Percentiles rank a stretch among this genome's conserved stretches.
Conservation (phyloP, 139 green algal genomes). For the Coelastrella sp. region DNA sequence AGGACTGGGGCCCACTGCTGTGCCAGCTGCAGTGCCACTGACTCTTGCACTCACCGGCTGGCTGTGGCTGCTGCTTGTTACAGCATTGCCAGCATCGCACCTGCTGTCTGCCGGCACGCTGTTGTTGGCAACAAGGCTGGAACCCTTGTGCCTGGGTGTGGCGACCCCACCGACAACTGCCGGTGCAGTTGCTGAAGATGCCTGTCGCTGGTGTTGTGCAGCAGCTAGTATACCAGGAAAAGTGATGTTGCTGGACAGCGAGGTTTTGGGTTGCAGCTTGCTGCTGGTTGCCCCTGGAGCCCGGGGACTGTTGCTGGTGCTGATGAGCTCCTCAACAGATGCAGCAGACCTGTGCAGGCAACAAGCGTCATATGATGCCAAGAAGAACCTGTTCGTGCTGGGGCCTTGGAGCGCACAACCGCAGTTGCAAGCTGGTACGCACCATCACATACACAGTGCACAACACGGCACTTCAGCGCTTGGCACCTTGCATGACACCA, state of each 20-base stretch:
- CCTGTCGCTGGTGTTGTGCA: background rate
- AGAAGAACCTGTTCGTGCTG: too few relatives aligned
- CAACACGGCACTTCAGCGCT: too few relatives aligned
- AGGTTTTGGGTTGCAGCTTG: background rate
- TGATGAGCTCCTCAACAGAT: conserved; percentile 37
- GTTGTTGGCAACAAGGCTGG: background rate
- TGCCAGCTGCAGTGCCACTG: background rate
- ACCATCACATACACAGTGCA: too few relatives aligned
- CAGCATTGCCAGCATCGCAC: background rate
- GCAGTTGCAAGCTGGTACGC: too few relatives aligned
- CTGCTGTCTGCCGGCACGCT: background rate
- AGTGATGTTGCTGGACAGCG: background rate
- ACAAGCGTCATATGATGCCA: background rate
- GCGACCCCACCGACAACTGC: background rate
- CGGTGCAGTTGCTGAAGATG: background rate
- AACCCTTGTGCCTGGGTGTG: background rate
- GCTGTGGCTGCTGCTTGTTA: conserved; percentile 3
- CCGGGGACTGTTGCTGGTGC: background rate
- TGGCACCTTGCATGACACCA: too few relatives aligned
- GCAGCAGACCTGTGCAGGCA: conserved; percentile 38
- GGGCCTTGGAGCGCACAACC: too few relatives aligned
- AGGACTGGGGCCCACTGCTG: background rate
- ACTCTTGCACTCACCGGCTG: background rate
- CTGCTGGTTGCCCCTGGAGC: background rate
- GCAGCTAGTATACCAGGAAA: background rate